phyloP scores from a whole-genome alignment of 1,284 basidiomycete species.

The Malassezia obtusa region DNA sequence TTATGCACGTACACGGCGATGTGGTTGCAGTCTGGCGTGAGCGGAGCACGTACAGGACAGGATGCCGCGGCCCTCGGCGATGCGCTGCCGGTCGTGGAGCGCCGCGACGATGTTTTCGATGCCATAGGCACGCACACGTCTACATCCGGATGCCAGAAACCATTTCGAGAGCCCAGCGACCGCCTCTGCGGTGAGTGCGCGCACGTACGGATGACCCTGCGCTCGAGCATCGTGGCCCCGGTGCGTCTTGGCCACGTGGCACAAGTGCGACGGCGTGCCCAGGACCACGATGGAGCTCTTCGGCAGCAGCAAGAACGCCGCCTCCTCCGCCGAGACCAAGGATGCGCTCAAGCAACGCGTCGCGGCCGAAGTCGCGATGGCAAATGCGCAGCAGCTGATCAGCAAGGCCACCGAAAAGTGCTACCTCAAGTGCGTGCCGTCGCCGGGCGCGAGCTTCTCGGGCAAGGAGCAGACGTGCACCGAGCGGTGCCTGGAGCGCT shows the following conservation, averaged over 20 bases:
- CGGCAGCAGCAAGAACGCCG: slow-evolving; percentile 12
- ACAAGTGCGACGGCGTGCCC: background rate
- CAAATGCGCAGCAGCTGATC: slow-evolving; percentile 44
- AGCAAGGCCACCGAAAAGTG: slow-evolving; percentile 46
- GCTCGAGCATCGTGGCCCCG: background rate
- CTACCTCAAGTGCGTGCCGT: slow-evolving; percentile 40
- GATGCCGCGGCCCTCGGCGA: slow-evolving; percentile 22
- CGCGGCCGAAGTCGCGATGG: slow-evolving; percentile 31
- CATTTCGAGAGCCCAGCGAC: slow-evolving; percentile 28
- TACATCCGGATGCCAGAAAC: slow-evolving; percentile 28
- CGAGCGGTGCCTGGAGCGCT: slow-evolving; percentile 42
- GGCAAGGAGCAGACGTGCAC: slow-evolving; percentile 42
- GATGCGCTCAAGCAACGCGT: slow-evolving; percentile 45
- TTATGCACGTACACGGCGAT: slow-evolving; percentile 27
- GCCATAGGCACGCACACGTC: slow-evolving; percentile 30
- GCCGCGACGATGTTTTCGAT: slow-evolving; percentile 28
- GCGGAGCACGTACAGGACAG: slow-evolving; percentile 25
- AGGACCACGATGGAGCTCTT: slow-evolving; percentile 30
- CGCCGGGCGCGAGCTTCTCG: slow-evolving; percentile 30
- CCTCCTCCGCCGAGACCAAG: slow-evolving; percentile 34
- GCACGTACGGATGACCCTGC: background rate
- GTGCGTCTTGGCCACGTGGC: background rate
- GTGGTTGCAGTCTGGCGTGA: slow-evolving; percentile 32
- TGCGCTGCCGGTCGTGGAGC: slow-evolving; percentile 23
- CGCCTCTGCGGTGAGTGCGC: slow-evolving; percentile 7